Percentiles rank a stretch among this genome's conserved stretches.
Conservation (phyloP, 805 yeast species). For the Cephaloascus albidus region DNA sequence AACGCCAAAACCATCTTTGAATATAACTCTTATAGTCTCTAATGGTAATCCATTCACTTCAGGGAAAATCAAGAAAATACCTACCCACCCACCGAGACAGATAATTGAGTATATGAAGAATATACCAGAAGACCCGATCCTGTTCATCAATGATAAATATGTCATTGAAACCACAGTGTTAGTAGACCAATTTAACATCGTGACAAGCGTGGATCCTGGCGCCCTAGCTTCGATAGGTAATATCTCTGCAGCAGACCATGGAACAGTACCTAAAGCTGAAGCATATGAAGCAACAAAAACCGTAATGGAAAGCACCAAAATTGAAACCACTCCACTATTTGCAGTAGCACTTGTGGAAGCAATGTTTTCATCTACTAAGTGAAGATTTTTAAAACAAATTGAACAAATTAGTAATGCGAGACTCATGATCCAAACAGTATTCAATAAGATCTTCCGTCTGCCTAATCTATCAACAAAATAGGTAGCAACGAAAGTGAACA, state of each 20-base stretch:
- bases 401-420: constrained; percentile 20
- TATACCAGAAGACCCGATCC: constrained; percentile 17
- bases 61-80: constrained; percentile 28
- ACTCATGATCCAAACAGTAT: constrained; percentile 29
- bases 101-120: constrained; percentile 22
- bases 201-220: constrained; percentile 29
- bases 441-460: constrained; percentile 33
- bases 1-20: constrained; percentile 24
- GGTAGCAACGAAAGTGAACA: constrained; percentile 45
- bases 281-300: constrained; percentile 32
- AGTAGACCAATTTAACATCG: constrained; percentile 32
- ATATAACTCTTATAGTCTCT: constrained; percentile 30
- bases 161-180: constrained; percentile 24
- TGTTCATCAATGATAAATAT: constrained; percentile 20
- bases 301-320: constrained; percentile 12
- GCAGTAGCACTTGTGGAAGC: no score
- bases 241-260: constrained; percentile 36
- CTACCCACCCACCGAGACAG: constrained; percentile 25
- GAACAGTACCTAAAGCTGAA: constrained; percentile 31
- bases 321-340: not conserved
- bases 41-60: constrained; percentile 34
- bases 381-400: not conserved
- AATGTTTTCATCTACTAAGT: not conserved
- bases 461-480: constrained; percentile 42
- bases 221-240: constrained; percentile 31